These are phyloP conservation scores for Sporobolus alterniflorus DNA, from an alignment of 202 grass and related monocot species.

Conservation along the genomic window DNA sequence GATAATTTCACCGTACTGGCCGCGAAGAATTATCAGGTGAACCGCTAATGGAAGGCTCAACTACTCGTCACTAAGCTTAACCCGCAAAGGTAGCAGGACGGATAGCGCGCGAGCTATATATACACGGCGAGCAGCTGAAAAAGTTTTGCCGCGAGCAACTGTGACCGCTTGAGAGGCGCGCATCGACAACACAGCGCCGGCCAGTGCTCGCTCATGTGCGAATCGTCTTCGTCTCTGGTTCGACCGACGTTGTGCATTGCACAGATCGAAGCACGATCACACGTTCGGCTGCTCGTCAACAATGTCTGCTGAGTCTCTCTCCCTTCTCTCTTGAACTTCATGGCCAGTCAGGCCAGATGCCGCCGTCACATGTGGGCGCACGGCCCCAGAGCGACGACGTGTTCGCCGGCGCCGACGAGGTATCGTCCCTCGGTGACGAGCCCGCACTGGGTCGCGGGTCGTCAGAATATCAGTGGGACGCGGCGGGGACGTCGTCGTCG, in stretches of 20 bases:
- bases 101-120: conserved; percentile 31
- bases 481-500: neutral
- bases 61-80: conserved; percentile 35
- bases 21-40: no score
- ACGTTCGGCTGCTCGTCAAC: conserved; percentile 51
- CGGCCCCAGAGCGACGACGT: conserved; percentile 38
- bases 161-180: neutral
- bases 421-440: conserved; percentile 1
- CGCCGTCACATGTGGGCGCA: conserved; percentile 92
- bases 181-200: neutral
- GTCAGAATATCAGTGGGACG: conserved; percentile 23
- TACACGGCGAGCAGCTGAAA: conserved; percentile 7
- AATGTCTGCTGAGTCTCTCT: no score
- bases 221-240: conserved; percentile 30
- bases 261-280: conserved; percentile 68
- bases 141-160: conserved; percentile 4
- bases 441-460: neutral
- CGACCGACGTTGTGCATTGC: conserved; percentile 14
- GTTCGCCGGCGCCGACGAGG: neutral
- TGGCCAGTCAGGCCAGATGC: no score
- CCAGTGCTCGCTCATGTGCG: neutral
- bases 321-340: no score
- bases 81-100: neutral
- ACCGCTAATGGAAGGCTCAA: neutral
- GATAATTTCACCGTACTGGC: no score